Evolutionary conservation across 352 stramenopile genomes (phyloP), one percentile per base, ranked within the genome.

Genomic region (Phytophthora melonis): DNA sequence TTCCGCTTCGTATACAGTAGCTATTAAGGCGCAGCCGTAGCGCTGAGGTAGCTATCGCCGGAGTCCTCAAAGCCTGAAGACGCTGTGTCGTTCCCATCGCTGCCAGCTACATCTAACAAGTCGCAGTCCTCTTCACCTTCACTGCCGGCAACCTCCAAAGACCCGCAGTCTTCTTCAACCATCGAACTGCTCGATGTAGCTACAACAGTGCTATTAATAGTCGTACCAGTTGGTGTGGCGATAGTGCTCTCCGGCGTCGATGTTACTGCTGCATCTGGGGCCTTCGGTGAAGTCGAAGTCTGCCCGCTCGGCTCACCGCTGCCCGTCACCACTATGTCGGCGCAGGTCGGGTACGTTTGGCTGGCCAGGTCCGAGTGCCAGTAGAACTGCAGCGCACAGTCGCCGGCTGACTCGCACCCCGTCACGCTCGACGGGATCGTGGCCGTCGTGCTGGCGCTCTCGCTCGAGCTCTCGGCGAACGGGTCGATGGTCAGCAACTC

Each of bases 311-410:
- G 53, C 19, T 64, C 45, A 32, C 59, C 65, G 6, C 74, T 73
- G 21, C 77, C 72, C 5, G 66, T 75, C 50, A 90, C 68, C n/a
- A 80, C 72, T 53, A 90, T 87, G 47, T 86, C 81, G 3, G 82
- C 77, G 21, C 84, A 91, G 13, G 74, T 91, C 53, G 80, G 80
- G 50, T 91, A 91, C 54, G 82, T 91, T 62, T 91, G 82, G 39
- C 78, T 84, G 0, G 83, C 83, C 43, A 87, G 58, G 34, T 87
- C 80, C 49, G 82, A 89, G 71, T 91, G 74, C 82, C 82, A 91
- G 60, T 84, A 89, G 60, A 91, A 87, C 60, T 90, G 84, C 53
- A 91, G 64, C 8, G 77, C 84, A 21, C 84, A 91, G 52, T 83
- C 70, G 1, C 84, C 82, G 0, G 74, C 54, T 21, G 75, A 76